phyloP scores from a whole-genome alignment of 371 early-diverging fungal genomes.

The Choanephora cucurbitarum region DNA sequence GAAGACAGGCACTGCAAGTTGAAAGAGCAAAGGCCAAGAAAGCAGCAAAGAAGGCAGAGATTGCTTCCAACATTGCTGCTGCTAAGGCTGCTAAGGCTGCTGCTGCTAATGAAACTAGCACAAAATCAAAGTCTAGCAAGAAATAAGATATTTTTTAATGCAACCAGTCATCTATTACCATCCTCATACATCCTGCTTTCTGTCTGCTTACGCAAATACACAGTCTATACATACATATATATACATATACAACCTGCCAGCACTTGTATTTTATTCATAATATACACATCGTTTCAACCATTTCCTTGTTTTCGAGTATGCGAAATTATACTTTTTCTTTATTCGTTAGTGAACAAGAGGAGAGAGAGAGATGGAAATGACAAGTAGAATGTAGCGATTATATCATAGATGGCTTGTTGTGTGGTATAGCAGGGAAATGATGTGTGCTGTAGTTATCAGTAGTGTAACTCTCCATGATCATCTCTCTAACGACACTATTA shows the following conservation, averaged over 20 bases:
- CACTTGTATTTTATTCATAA: background rate
- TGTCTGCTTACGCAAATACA: background rate
- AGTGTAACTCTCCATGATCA: too few species aligned
- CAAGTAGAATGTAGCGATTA: too few species aligned
- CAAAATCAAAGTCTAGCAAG: conserved; percentile 8
- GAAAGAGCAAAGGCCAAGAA: conserved; percentile 28
- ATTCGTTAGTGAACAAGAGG: too few species aligned
- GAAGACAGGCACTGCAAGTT: conserved; percentile 22
- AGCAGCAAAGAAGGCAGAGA: conserved; percentile 23
- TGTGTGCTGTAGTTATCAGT: too few species aligned
- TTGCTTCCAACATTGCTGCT: conserved; percentile 20
- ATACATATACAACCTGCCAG: too few species aligned
- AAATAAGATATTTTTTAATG: conserved; percentile 10
- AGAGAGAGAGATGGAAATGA: too few species aligned
- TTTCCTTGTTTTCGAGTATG: too few species aligned
- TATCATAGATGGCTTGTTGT: too few species aligned
- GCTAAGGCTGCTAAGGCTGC: conserved; percentile 15
- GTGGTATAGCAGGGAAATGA: too few species aligned
- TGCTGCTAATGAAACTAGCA: conserved; percentile 1
- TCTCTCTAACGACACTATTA: too few species aligned
- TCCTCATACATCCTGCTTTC: background rate
- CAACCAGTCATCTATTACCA: conserved; percentile 6
- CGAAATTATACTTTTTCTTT: too few species aligned
- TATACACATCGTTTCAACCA: background rate
- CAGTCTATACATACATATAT: too few species aligned